Evolutionary conservation across 75 land plant species (phyloP).

Genomic region (Picea sitchensis): DNA sequence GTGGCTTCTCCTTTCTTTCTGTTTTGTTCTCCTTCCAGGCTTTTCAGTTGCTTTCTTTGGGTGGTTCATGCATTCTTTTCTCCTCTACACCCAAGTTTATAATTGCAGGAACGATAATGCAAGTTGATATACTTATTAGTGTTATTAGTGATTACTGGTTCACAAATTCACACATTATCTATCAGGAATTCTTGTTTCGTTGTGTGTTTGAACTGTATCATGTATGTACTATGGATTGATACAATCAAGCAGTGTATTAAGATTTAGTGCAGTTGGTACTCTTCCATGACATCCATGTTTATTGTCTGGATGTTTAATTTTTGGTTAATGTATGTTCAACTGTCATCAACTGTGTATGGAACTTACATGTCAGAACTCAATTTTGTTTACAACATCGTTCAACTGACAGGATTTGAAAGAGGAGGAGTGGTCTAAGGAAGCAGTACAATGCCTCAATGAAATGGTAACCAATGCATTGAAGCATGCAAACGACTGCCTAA

Average conservation of each 20-base stretch:
- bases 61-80: not conserved
- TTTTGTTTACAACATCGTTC: too few relatives aligned
- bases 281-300: not conserved
- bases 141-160: not conserved
- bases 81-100: not conserved
- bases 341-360: too few relatives aligned
- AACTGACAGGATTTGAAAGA: conserved; percentile 74
- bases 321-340: not conserved
- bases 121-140: not conserved
- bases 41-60: not conserved
- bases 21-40: not conserved
- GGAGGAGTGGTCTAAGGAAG: conserved; percentile 67
- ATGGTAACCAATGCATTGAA: conserved; percentile 88
- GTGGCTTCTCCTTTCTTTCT: not conserved
- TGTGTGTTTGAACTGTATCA: not conserved
- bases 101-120: not conserved
- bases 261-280: not conserved
- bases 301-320: not conserved
- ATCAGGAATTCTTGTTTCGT: too few relatives aligned
- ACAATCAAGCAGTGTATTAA: not conserved
- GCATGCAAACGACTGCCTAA: conserved; percentile 76
- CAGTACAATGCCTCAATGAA: conserved; percentile 89
- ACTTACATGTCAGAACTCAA: too few relatives aligned
- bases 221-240: not conserved
- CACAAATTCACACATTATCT: too few relatives aligned